Conservation (phyloP, 2,329 filamentous ascomycete genomes). For the Herpotrichia juniperi region DNA sequence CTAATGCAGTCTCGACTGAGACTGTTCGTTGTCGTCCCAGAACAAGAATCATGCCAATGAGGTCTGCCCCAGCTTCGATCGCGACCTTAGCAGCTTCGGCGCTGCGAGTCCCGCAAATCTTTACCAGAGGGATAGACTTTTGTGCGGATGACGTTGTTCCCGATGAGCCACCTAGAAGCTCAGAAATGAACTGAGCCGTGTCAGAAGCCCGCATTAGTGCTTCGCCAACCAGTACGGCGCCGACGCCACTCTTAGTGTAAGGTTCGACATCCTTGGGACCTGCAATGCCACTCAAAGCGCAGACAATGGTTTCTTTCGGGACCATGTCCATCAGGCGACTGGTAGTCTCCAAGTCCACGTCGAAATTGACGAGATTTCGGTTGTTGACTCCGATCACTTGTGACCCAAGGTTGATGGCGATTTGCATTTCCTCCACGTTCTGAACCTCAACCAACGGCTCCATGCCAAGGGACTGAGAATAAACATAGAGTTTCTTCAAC, state of each 20-base stretch:
- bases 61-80: slow-evolving; percentile 84
- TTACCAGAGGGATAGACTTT: slow-evolving; percentile 67
- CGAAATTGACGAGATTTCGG: slow-evolving; percentile 92
- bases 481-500: slow-evolving; percentile 80
- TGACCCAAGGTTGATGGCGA: slow-evolving; percentile 82
- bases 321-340: slow-evolving; percentile 87
- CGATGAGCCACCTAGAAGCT: slow-evolving; percentile 71
- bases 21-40: slow-evolving; percentile 81
- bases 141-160: slow-evolving; percentile 15
- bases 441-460: slow-evolving; percentile 98
- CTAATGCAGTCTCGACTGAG: slow-evolving; percentile 74
- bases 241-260: slow-evolving; percentile 87
- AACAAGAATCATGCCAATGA: slow-evolving; percentile 92
- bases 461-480: slow-evolving; percentile 91
- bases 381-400: slow-evolving; percentile 98
- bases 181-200: slow-evolving; percentile 79
- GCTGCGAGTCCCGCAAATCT: slow-evolving; percentile 92
- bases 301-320: slow-evolving; percentile 83
- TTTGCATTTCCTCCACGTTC: slow-evolving; percentile 89
- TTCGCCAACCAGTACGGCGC: slow-evolving; percentile 92
- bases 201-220: slow-evolving; percentile 92
- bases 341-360: slow-evolving; percentile 93
- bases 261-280: slow-evolving; percentile 85
- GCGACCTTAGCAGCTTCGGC: slow-evolving; percentile 80
- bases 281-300: slow-evolving; percentile 92